A percentile compares a stretch with the other conserved stretches of the same genome.
Evolutionary conservation across 441 rosid genomes (phyloP).

Genomic region (Gossypium davidsonii): DNA sequence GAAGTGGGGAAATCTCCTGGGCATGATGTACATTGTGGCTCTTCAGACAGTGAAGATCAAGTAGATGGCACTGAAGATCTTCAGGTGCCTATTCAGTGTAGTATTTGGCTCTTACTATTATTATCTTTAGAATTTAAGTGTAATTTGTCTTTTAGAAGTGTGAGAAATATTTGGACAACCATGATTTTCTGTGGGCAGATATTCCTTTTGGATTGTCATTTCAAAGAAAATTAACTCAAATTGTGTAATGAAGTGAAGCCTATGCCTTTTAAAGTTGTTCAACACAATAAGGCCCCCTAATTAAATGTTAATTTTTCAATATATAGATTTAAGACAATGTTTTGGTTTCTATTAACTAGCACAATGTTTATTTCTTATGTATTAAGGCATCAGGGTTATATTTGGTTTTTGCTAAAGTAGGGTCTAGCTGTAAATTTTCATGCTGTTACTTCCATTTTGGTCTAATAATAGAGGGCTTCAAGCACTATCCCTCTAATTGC

Average conservation of each 20-base stretch:
- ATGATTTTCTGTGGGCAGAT: conserved; percentile 15
- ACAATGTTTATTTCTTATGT: background rate
- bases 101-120: background rate
- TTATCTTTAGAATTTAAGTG: background rate
- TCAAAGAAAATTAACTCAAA: background rate
- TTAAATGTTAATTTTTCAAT: background rate
- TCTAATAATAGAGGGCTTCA: background rate
- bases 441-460: background rate
- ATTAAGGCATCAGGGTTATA: background rate
- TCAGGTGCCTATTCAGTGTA: conserved; percentile 37
- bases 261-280: background rate
- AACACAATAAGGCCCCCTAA: background rate
- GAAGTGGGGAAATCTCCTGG: conserved; percentile 37
- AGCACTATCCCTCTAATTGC: background rate
- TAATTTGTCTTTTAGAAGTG: conserved; percentile 12
- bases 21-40: conserved; percentile 33
- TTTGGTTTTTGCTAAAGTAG: background rate
- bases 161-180: conserved; percentile 25
- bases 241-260: background rate
- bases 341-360: background rate
- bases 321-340: background rate
- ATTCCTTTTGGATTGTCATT: background rate
- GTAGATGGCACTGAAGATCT: conserved; percentile 38
- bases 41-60: conserved; percentile 40
- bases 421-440: background rate